Conservation (phyloP, 495 filamentous ascomycete species). For the Aspergillus haitiensis region DNA sequence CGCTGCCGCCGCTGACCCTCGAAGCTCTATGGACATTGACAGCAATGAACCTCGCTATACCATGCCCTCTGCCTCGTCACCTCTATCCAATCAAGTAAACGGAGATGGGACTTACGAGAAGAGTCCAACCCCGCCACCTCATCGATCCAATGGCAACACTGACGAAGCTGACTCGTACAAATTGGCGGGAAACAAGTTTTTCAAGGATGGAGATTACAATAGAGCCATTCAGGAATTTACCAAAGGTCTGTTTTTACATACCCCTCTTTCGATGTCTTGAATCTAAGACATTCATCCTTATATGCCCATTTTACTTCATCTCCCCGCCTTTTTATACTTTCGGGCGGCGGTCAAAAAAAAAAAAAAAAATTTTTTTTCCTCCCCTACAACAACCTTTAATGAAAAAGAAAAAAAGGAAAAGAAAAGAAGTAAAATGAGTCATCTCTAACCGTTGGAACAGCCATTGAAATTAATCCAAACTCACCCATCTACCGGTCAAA, state of each 20-base stretch:
- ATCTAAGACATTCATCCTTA: too few species aligned
- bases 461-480: constrained; percentile 66
- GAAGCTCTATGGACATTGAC: constrained; percentile 79
- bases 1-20: constrained; percentile 57
- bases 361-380: not conserved
- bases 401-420: too few species aligned
- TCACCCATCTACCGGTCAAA: constrained; percentile 92
- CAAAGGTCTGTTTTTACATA: constrained; percentile 65
- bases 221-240: constrained; percentile 89
- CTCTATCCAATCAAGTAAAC: constrained; percentile 55
- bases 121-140: constrained; percentile 78
- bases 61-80: constrained; percentile 21
- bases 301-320: too few species aligned
- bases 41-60: constrained; percentile 47
- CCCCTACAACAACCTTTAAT: not conserved
- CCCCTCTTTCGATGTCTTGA: constrained; percentile 6
- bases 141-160: constrained; percentile 59
- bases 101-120: constrained; percentile 41
- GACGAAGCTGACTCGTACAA: constrained; percentile 88
- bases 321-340: too few species aligned
- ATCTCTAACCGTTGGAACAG: constrained; percentile 43
- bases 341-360: too few species aligned
- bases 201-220: constrained; percentile 84
- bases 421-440: not conserved
- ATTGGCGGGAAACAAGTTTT: constrained; percentile 89